These are phyloP conservation scores for Ascochyta koolunga DNA, from an alignment of 2,329 filamentous ascomycete genomes.

Conservation along the genomic window DNA sequence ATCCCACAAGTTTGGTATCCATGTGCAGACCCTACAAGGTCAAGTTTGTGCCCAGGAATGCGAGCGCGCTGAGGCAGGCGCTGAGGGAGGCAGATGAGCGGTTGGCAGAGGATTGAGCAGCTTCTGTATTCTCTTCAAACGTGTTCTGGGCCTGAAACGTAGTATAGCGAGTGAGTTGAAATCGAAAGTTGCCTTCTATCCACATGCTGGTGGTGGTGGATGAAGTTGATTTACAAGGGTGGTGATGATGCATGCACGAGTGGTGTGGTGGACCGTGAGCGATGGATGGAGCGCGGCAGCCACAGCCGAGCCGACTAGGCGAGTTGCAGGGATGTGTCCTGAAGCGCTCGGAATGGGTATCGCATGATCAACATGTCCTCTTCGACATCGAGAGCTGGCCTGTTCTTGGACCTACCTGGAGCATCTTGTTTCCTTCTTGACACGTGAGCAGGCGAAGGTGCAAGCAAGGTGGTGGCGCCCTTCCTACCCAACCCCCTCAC, in stretches of 20 bases:
- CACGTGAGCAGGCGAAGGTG: background rate
- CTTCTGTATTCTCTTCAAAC: background rate
- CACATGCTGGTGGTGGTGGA: background rate
- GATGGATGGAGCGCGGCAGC: background rate
- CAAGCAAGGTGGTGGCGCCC: background rate
- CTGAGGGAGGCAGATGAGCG: conserved; percentile 44
- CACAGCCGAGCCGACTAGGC: conserved; percentile 12
- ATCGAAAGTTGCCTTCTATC: background rate
- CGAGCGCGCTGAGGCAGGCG: conserved; percentile 52
- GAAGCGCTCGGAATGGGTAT: background rate
- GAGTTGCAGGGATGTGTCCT: conserved; percentile 14
- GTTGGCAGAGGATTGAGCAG: conserved; percentile 20
- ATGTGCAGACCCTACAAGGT: conserved; percentile 65
- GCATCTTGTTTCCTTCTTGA: background rate
- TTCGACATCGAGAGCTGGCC: conserved; percentile 6
- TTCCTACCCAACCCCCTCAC: too few species aligned
- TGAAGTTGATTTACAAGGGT: background rate
- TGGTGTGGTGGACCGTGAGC: background rate
- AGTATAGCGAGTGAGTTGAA: background rate
- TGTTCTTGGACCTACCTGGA: background rate
- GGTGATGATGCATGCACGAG: too few species aligned
- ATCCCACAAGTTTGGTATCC: conserved; percentile 67
- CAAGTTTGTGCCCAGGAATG: conserved; percentile 62
- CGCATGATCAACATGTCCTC: conserved; percentile 19
- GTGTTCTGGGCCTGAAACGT: background rate